phyloP scores from a whole-genome alignment of 495 filamentous ascomycete genomes.

The Usnea hakonensis region DNA sequence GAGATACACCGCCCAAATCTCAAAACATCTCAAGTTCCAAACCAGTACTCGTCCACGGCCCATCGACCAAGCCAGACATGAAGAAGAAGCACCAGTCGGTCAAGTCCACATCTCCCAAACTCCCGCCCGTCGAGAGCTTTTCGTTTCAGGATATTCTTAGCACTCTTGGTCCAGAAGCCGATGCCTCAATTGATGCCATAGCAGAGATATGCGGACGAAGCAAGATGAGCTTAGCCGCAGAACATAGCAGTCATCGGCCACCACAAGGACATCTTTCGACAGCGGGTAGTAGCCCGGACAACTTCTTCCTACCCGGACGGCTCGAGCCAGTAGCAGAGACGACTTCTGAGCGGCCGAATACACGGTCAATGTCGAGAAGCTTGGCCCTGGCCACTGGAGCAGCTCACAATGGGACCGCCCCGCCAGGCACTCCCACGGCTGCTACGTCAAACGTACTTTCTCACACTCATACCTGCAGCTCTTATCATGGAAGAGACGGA shows the following conservation, averaged over 20 bases:
- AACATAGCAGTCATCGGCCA: slow-evolving; percentile 56
- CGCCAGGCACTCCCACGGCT: slow-evolving; percentile 10
- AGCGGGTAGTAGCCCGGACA: slow-evolving; percentile 1
- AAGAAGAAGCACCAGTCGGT: slow-evolving; percentile 9
- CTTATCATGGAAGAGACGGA: not conserved
- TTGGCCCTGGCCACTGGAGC: slow-evolving; percentile 10
- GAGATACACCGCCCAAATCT: not conserved
- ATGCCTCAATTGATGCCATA: slow-evolving; percentile 50
- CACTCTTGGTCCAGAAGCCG: slow-evolving; percentile 52
- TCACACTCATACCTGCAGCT: slow-evolving; percentile 3
- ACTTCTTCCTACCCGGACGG: slow-evolving; percentile 3
- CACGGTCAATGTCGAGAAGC: slow-evolving; percentile 7
- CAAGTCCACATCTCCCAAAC: slow-evolving; percentile 5
- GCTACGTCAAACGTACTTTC: slow-evolving; percentile 15
- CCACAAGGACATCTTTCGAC: slow-evolving; percentile 48
- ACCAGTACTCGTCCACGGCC: slow-evolving; percentile 16
- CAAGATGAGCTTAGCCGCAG: slow-evolving; percentile 53
- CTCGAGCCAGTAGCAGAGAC: slow-evolving; percentile 20
- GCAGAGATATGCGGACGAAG: slow-evolving; percentile 58
- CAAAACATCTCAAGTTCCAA: slow-evolving; percentile 9
- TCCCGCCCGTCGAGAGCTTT: slow-evolving; percentile 30
- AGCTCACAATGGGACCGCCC: not conserved
- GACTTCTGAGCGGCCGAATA: slow-evolving; percentile 4
- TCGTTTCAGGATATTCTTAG: slow-evolving; percentile 53
- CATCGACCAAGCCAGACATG: slow-evolving; percentile 10